Percentiles rank a stretch among this genome's conserved stretches.
phyloP scores from a whole-genome alignment of 2,329 filamentous ascomycete genomes.

The Escovopsis weberi region DNA sequence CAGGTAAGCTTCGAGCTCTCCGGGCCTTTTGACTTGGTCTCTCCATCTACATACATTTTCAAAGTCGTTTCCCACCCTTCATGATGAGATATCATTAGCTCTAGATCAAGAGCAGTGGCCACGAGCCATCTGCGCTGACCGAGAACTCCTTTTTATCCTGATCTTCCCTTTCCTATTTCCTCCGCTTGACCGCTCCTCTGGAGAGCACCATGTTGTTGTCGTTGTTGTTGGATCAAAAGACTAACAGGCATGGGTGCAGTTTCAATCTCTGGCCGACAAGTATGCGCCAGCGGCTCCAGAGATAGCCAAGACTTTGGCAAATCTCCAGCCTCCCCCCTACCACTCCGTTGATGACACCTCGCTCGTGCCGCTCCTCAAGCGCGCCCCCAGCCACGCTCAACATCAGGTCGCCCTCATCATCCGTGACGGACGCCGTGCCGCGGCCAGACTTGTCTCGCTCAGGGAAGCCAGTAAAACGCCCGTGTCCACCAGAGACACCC shows the following conservation, averaged over 20 bases:
- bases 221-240: background rate
- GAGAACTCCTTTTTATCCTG: conserved; percentile 30
- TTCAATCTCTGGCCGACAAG: conserved; percentile 51
- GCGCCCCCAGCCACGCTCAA: conserved; percentile 23
- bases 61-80: conserved; percentile 10
- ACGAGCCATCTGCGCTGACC: conserved; percentile 38
- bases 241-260: conserved; percentile 25
- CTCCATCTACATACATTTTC: conserved; percentile 3
- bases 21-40: conserved; percentile 3
- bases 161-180: conserved; percentile 4
- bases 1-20: conserved; percentile 34
- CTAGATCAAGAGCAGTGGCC: conserved; percentile 62
- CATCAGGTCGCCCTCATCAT: conserved; percentile 50
- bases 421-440: conserved; percentile 46
- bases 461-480: conserved; percentile 37
- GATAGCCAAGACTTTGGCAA: conserved; percentile 51
- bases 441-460: conserved; percentile 35
- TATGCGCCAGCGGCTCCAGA: conserved; percentile 51
- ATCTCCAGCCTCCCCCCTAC: conserved; percentile 48
- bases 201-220: background rate
- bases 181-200: conserved; percentile 5
- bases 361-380: conserved; percentile 40
- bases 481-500: conserved; percentile 32
- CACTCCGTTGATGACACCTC: conserved; percentile 32
- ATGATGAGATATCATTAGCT: conserved; percentile 49